These are phyloP conservation scores for Phytophthora cryptogea DNA, from an alignment of 352 stramenopile species.

Conservation along the genomic window DNA sequence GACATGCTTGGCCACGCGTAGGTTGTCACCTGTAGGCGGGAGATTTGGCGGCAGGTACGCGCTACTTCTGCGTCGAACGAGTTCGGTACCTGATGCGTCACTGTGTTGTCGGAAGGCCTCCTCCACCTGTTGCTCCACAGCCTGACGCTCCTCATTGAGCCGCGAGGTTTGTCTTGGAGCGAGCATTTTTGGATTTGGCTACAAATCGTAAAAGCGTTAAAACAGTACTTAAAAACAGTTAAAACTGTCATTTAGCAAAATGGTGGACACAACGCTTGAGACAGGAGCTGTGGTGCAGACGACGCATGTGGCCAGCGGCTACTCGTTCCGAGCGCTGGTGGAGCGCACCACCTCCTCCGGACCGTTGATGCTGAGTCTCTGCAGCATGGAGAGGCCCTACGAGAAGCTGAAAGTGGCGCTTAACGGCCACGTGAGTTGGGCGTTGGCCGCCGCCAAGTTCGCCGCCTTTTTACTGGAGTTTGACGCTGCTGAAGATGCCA, in stretches of 20 bases:
- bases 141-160: constrained; percentile 52
- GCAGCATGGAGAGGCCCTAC: constrained; percentile 66
- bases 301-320: constrained; percentile 43
- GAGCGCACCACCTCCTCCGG: constrained; percentile 40
- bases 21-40: constrained; percentile 19
- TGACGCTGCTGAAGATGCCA: constrained; percentile 12
- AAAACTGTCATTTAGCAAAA: constrained; percentile 1
- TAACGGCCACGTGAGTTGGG: constrained; percentile 66
- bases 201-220: background rate
- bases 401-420: constrained; percentile 82
- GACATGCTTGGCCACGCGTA: constrained; percentile 59
- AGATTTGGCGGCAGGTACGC: constrained; percentile 46
- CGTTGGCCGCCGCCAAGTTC: constrained; percentile 68
- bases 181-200: constrained; percentile 33
- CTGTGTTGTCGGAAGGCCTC: constrained; percentile 31
- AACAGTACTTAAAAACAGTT: constrained; percentile 1
- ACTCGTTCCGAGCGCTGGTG: constrained; percentile 55
- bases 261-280: constrained; percentile 31
- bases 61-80: constrained; percentile 34
- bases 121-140: constrained; percentile 54
- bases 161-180: constrained; percentile 42
- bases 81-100: constrained; percentile 2
- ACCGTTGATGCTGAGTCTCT: constrained; percentile 52
- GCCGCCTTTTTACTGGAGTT: constrained; percentile 64
- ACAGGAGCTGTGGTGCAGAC: constrained; percentile 67